Evolutionary conservation across 225 moss, liverwort and hornwort genomes (phyloP), one percentile per base, ranked within the genome.

Genomic region (Neckera pumila): DNA sequence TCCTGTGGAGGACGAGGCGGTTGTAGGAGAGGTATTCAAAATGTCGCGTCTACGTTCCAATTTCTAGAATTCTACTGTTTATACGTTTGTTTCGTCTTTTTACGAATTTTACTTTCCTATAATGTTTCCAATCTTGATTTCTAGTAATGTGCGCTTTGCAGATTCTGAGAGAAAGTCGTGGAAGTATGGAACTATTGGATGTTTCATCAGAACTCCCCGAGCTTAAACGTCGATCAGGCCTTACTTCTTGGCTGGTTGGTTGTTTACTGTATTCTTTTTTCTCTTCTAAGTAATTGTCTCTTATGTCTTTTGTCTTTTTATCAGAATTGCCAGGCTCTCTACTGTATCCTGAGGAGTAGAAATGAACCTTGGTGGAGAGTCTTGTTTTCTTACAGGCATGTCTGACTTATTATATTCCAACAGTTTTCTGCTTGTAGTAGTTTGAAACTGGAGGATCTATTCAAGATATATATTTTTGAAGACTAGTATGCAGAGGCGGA

Each of bases 1-100:
- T 90, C 97, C 97, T 42, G 92, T 98, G 65, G 97, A 98, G 91
- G 96, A 98, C 80, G 97, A 98, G 88, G 97, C 97, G 81, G 97
- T 98, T 83, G 97, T 98, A 53, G 95, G 97, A 64, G 97, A 96
- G 97, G 97, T 97, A 87, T 34, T 86, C n/a, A 34, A 71, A 70
- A 66, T 74, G 65, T 65, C 58, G 26, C 58, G 20, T 63, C 63
- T 67, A 36, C 59, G 38, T 83, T 83, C 36, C 13, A 65, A 73
- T 33, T 17, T 42, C 28, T 77, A 43, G 19, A 18, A 86, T 47
- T 70, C 11, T 74, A 11, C 10, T 79, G 66, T 78, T 65, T 14
- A 19, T 36, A 36, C 18, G 16, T 65, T 77, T 82, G 57, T 66
- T 67, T 81, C 21, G 61, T 42, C 31, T 70, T 67, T 65, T 67